Conservation (phyloP, 768 basidiomycete species). For the Amanita rimosa region DNA sequence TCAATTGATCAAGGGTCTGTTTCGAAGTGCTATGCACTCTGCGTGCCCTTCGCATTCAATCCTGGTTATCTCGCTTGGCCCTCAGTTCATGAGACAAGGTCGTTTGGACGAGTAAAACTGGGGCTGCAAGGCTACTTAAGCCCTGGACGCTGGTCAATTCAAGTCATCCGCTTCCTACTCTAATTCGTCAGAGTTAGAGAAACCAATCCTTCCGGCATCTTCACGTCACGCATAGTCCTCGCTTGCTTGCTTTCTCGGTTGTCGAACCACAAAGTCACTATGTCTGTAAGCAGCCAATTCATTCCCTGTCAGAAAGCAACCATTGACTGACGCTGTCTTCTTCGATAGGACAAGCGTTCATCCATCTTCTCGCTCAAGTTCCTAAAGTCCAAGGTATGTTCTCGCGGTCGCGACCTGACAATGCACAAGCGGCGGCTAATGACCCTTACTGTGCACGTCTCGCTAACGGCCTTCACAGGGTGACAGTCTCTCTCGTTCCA, state of each 20-base stretch:
- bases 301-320: not conserved
- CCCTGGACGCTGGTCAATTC: not conserved
- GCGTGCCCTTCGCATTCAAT: no score
- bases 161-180: not conserved
- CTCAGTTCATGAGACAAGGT: no score
- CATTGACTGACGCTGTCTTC: not conserved
- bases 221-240: not conserved
- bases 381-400: constrained; percentile 1
- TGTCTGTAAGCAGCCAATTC: not conserved
- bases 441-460: not conserved
- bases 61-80: no score
- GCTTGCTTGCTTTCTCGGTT: not conserved
- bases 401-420: not conserved
- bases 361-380: not conserved
- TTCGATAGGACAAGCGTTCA: not conserved
- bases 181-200: constrained; percentile 2
- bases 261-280: not conserved
- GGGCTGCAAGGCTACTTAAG: not conserved
- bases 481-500: not conserved
- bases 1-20: no score
- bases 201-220: not conserved
- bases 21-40: no score
- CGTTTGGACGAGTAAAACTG: no score
- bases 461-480: not conserved
- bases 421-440: not conserved